These are phyloP conservation scores for Zygosaccharomyces sapae DNA, from an alignment of 1,139 yeast species.

Conservation along the genomic window DNA sequence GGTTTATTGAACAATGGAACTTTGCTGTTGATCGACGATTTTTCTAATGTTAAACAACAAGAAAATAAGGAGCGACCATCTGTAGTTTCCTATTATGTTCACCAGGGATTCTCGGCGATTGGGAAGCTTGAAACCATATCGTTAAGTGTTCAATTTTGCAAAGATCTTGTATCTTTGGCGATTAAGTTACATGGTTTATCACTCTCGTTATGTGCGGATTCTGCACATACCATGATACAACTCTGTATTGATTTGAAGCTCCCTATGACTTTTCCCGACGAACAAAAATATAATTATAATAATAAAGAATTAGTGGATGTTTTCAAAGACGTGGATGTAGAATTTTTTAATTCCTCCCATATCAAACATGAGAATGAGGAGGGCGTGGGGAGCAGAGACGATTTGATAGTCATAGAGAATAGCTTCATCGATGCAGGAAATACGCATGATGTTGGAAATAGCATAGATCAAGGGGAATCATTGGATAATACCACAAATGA, in stretches of 20 bases:
- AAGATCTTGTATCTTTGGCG: conserved; percentile 40
- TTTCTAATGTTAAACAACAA: conserved; percentile 34
- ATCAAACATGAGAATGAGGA: conserved; percentile 10
- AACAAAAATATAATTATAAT: conserved; percentile 48
- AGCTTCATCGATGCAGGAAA: conserved; percentile 17
- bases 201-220: conserved; percentile 77
- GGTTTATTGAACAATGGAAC: conserved; percentile 46
- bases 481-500: conserved; percentile 7
- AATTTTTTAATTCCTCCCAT: conserved; percentile 24
- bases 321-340: conserved; percentile 46
- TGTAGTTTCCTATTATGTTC: conserved; percentile 18
- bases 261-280: conserved; percentile 55
- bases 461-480: neutral
- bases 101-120: conserved; percentile 27
- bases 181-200: conserved; percentile 48
- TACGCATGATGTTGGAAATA: neutral
- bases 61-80: conserved; percentile 30
- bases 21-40: conserved; percentile 56
- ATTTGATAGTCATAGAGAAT: conserved; percentile 18
- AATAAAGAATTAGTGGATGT: conserved; percentile 42
- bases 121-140: conserved; percentile 21
- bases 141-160: conserved; percentile 1
- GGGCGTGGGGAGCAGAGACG: conserved; percentile 9
- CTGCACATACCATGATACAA: conserved; percentile 67
- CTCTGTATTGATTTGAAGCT: conserved; percentile 66